Evolutionary conservation across 1,284 basidiomycete species (phyloP).

Genomic region (Polyporus tsugae): DNA sequence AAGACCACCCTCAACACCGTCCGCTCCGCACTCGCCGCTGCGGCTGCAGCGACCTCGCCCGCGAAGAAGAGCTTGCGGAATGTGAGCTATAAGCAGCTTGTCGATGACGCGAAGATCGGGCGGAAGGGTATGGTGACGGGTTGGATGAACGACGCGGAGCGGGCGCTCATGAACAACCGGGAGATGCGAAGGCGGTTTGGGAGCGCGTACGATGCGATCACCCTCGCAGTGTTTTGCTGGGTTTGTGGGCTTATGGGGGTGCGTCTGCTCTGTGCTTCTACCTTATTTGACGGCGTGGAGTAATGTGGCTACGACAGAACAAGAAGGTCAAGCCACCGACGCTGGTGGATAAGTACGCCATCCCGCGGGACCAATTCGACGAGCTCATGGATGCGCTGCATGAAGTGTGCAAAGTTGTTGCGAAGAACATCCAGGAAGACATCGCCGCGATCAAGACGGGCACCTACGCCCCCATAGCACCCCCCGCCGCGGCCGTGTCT

Average conservation of each 20-base stretch:
- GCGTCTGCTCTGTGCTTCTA: conserved; percentile 2
- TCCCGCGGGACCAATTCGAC: conserved; percentile 32
- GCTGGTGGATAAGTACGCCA: conserved; percentile 23
- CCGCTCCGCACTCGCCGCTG: conserved; percentile 36
- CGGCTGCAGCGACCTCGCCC: conserved; percentile 14
- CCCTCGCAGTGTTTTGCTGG: conserved; percentile 38
- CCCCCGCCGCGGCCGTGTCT: conserved; percentile 2
- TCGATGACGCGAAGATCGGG: conserved; percentile 26
- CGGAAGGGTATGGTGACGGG: conserved; percentile 29
- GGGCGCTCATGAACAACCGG: conserved; percentile 30
- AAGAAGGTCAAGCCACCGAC: conserved; percentile 23
- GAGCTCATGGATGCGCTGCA: conserved; percentile 34
- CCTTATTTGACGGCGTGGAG: neutral
- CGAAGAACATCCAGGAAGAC: conserved; percentile 23
- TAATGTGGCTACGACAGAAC: conserved; percentile 6
- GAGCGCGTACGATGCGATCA: conserved; percentile 32
- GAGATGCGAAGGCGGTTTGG: conserved; percentile 31
- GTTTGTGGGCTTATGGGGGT: conserved; percentile 32
- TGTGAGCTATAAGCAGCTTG: conserved; percentile 31
- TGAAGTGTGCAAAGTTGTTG: conserved; percentile 29
- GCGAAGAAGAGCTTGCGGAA: conserved; percentile 9
- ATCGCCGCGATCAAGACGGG: conserved; percentile 24
- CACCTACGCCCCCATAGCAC: neutral
- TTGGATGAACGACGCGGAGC: conserved; percentile 37
- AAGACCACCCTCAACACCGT: conserved; percentile 39